These are phyloP conservation scores for Recurvomyces mirabilis DNA, from an alignment of 495 filamentous ascomycete genomes.

Conservation along the genomic window DNA sequence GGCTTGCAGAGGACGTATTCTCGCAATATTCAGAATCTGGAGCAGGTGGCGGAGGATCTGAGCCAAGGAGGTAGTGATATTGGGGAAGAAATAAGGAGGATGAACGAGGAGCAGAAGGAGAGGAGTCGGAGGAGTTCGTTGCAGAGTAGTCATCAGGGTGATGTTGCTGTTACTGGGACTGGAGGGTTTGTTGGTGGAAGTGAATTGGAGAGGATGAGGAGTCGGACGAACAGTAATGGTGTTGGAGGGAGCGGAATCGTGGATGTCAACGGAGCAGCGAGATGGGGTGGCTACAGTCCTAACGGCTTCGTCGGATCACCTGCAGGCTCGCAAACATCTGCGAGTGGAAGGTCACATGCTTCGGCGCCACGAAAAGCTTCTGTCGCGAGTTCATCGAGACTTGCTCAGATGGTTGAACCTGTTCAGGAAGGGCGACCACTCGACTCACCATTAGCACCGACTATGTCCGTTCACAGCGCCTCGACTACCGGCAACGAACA, in stretches of 20 bases:
- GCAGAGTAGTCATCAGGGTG: slow-evolving; percentile 11
- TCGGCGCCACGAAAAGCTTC: no score
- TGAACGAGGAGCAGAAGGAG: slow-evolving; percentile 65
- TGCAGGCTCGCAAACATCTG: slow-evolving; percentile 32
- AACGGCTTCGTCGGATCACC: slow-evolving; percentile 18
- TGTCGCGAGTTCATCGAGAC: slow-evolving; percentile 30
- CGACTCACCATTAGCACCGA: slow-evolving; percentile 25
- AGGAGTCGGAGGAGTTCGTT: slow-evolving; percentile 51
- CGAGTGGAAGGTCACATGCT: slow-evolving; percentile 36
- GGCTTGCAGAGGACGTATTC: slow-evolving; percentile 4
- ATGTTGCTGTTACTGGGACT: neutral
- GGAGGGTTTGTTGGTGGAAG: neutral
- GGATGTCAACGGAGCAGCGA: slow-evolving; percentile 52
- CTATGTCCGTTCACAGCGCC: neutral
- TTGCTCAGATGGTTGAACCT: slow-evolving; percentile 43
- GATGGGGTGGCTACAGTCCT: slow-evolving; percentile 62
- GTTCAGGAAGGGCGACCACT: slow-evolving; percentile 35
- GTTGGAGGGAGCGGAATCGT: slow-evolving; percentile 52
- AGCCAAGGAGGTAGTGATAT: slow-evolving; percentile 68
- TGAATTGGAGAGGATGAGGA: neutral
- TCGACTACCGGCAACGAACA: neutral
- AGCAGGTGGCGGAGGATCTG: slow-evolving; percentile 70
- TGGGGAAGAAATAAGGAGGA: slow-evolving; percentile 67
- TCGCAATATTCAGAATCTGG: slow-evolving; percentile 35
- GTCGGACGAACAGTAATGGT: slow-evolving; percentile 24